Base-by-base conservation (phyloP, 2,329 filamentous ascomycete genomes). In the Arthrocladium fulminans region DNA sequence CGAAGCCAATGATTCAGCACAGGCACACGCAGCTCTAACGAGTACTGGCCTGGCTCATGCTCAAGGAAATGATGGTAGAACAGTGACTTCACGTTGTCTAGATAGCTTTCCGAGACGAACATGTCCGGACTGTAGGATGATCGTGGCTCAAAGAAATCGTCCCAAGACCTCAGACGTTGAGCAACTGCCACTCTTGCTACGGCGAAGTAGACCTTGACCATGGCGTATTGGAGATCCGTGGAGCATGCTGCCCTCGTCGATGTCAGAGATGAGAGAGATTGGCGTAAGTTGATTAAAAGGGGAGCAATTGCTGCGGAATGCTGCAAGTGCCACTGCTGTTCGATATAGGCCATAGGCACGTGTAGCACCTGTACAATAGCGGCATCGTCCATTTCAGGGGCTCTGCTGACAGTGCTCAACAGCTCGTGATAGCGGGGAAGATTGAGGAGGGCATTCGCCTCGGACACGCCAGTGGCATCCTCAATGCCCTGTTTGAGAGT, bases 61-160 rank as follows among this genome's bases (percentile, higher is more conserved):
- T 47, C 34, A 4, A 47, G 8, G 13, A 47, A 34, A 8, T 24
- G 20, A 24, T 47, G 44, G 44, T 47, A 47, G 23, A 47, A 47
- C 10, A 34, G 20, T 10, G 34, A 25, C 23, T 47, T 47, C 32
- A 38, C 39, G 15, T 12, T 37, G 6, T 47, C 13, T 15, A 47
- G 30, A 19, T 47, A 22, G 29, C 15, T 30, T 39, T 6, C 10
- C 24, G 32, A 17, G 6, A 47, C 34, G n/a, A 39, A 47, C 44
- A 47, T 47, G 23, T 47, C 32, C 13, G 39, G 23, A 38, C 19
- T 25, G 44, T 17, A 35, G 12, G 44, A 47, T 3, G 44, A 47
- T 29, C 20, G 20, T 20, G 44, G 44, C 29, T 38, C 44, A n/a
- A 39, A 25, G 34, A 47, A 47, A 4, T 47, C 34, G 29, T 47